Evolutionary conservation across 169 alveolate genomes (phyloP).

Genomic region (Eimeria necatrix): DNA sequence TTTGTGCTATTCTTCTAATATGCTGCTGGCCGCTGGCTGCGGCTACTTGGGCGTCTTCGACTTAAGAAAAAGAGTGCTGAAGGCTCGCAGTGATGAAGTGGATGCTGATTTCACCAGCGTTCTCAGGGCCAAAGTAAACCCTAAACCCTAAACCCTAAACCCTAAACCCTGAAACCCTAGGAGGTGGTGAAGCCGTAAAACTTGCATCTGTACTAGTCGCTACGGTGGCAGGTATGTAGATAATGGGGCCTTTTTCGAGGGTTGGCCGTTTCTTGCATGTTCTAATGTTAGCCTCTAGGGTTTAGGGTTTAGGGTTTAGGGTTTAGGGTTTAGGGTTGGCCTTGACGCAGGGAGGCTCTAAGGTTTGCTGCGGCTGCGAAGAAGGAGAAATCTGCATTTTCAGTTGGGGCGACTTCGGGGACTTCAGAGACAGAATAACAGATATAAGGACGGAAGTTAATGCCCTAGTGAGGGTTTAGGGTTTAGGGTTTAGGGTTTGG

Average conservation of each 20-base stretch:
- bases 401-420: slow-evolving; percentile 79
- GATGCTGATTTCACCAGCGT: slow-evolving; percentile 62
- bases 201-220: background rate
- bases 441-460: slow-evolving; percentile 41
- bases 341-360: slow-evolving; percentile 63
- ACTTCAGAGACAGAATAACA: slow-evolving; percentile 64
- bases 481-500: slow-evolving; percentile 21
- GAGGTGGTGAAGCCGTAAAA: background rate
- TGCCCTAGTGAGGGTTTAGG: slow-evolving; percentile 53
- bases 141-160: background rate
- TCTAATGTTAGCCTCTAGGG: background rate
- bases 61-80: background rate
- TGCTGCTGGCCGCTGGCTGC: slow-evolving; percentile 51
- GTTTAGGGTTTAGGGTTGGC: background rate
- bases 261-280: background rate
- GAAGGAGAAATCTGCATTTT: slow-evolving; percentile 52
- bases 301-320: background rate
- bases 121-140: slow-evolving; percentile 25
- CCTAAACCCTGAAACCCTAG: background rate
- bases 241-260: background rate
- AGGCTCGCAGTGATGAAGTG: slow-evolving; percentile 63
- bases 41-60: slow-evolving; percentile 64
- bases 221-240: no score
- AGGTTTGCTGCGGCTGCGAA: slow-evolving; percentile 76
- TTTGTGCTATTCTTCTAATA: background rate